These are phyloP conservation scores for Botrytis porri DNA, from an alignment of 2,329 filamentous ascomycete species.

Conservation along the genomic window DNA sequence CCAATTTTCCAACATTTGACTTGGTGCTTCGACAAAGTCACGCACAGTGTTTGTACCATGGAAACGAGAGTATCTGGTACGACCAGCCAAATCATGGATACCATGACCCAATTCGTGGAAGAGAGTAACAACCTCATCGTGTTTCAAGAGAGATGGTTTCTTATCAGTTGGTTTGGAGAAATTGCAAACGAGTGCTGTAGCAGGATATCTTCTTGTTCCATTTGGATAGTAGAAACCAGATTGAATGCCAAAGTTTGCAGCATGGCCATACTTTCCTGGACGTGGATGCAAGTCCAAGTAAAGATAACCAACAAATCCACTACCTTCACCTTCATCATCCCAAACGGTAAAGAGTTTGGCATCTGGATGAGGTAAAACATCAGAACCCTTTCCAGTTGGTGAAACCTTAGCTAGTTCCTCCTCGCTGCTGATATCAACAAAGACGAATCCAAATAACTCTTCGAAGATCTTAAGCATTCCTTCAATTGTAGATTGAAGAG, in stretches of 20 bases:
- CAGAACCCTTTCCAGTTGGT: constrained; percentile 34
- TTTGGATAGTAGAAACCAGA: constrained; percentile 66
- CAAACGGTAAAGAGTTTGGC: constrained; percentile 82
- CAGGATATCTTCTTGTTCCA: constrained; percentile 70
- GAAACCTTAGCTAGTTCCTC: constrained; percentile 44
- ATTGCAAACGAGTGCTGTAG: constrained; percentile 79
- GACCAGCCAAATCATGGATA: constrained; percentile 65
- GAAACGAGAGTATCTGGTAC: constrained; percentile 62
- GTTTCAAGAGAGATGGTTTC: constrained; percentile 77
- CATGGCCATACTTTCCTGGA: constrained; percentile 79
- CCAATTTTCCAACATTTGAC: constrained; percentile 75
- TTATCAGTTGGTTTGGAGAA: constrained; percentile 76
- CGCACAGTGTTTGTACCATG: constrained; percentile 64
- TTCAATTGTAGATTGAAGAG: constrained; percentile 67
- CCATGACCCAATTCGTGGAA: constrained; percentile 76
- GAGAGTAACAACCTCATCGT: constrained; percentile 77
- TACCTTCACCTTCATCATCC: constrained; percentile 70
- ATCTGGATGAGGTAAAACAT: constrained; percentile 76
- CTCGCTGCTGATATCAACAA: constrained; percentile 67
- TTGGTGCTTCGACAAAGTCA: constrained; percentile 70
- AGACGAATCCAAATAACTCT: constrained; percentile 74
- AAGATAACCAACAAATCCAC: constrained; percentile 74
- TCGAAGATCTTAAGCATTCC: constrained; percentile 84
- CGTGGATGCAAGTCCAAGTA: constrained; percentile 80
- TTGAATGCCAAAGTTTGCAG: constrained; percentile 80